These are phyloP conservation scores for Penicillium roqueforti DNA, from an alignment of 495 filamentous ascomycete genomes.

Conservation along the genomic window DNA sequence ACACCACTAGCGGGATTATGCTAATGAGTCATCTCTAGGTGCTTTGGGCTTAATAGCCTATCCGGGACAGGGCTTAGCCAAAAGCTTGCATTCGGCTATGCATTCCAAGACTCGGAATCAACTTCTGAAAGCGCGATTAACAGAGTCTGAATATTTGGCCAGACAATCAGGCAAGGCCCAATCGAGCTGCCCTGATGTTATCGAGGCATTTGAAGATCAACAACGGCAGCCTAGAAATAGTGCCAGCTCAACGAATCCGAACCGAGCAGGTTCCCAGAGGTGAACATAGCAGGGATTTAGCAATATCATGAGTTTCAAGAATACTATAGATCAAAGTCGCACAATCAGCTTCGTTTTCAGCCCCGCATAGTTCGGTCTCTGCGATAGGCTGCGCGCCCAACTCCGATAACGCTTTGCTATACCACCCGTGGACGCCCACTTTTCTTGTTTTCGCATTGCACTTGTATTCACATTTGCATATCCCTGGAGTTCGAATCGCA, in stretches of 20 bases:
- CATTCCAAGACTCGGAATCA: constrained; percentile 13
- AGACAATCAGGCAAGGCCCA: constrained; percentile 5
- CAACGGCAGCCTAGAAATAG: background rate
- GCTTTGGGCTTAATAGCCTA: constrained; percentile 15
- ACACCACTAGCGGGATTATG: background rate
- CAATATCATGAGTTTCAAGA: background rate
- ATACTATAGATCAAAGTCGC: background rate
- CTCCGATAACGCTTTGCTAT: too few relatives aligned
- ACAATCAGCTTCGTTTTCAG: background rate
- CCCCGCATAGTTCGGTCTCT: background rate
- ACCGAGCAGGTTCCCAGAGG: background rate
- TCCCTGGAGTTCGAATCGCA: too few relatives aligned
- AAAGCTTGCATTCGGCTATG: constrained; percentile 10
- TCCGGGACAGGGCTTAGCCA: constrained; percentile 13
- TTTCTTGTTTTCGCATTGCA: too few relatives aligned
- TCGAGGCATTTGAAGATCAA: constrained; percentile 3
- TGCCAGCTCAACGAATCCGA: background rate
- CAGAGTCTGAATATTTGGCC: constrained; percentile 6
- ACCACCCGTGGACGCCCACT: too few relatives aligned
- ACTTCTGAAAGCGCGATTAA: constrained; percentile 6
- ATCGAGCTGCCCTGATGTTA: background rate
- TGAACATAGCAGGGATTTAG: background rate
- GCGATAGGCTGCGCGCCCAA: too few relatives aligned
- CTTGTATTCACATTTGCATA: too few relatives aligned
- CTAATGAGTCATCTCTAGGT: constrained; percentile 1